A percentile compares a stretch with the other conserved stretches of the same genome.
phyloP scores from a whole-genome alignment of 208 protist genomes.

The Crithidia mellificae region DNA sequence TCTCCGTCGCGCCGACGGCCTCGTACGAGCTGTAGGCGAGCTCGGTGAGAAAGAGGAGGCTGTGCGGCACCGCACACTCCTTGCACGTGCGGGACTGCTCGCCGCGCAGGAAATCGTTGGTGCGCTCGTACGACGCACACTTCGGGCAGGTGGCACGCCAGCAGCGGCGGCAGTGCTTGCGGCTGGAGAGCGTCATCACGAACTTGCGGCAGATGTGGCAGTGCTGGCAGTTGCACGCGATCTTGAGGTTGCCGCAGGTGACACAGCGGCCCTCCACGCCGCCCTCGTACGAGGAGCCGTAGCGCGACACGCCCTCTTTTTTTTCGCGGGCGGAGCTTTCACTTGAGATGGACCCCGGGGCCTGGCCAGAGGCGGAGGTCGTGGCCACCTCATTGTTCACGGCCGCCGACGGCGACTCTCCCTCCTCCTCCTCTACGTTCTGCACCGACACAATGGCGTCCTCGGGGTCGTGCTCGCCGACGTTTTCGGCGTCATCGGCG shows the following conservation, averaged over 20 bases:
- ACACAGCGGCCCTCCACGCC: constrained; percentile 29
- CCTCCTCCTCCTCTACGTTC: neutral
- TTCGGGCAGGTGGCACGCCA: constrained; percentile 40
- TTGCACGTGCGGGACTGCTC: constrained; percentile 27
- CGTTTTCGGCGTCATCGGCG: neutral
- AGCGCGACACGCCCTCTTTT: constrained; percentile 2
- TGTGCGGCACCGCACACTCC: constrained; percentile 36
- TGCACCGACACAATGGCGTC: neutral
- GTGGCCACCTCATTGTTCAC: neutral
- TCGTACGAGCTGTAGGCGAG: constrained; percentile 23
- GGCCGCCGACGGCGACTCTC: neutral
- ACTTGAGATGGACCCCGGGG: neutral
- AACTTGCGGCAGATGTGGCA: constrained; percentile 36
- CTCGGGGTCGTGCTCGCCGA: neutral
- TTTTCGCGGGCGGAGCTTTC: constrained; percentile 12
- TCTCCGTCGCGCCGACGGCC: neutral
- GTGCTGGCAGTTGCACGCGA: constrained; percentile 43
- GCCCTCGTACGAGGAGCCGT: constrained; percentile 36
- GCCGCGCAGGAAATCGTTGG: constrained; percentile 31
- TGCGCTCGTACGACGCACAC: constrained; percentile 27
- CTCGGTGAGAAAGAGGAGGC: constrained; percentile 27
- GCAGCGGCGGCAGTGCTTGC: constrained; percentile 49
- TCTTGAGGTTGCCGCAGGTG: constrained; percentile 30
- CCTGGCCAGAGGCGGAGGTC: constrained; percentile 1
- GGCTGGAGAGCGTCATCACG: constrained; percentile 31